Base-by-base conservation (phyloP, 106 monocot species). In the Dioscorea alata region DNA sequence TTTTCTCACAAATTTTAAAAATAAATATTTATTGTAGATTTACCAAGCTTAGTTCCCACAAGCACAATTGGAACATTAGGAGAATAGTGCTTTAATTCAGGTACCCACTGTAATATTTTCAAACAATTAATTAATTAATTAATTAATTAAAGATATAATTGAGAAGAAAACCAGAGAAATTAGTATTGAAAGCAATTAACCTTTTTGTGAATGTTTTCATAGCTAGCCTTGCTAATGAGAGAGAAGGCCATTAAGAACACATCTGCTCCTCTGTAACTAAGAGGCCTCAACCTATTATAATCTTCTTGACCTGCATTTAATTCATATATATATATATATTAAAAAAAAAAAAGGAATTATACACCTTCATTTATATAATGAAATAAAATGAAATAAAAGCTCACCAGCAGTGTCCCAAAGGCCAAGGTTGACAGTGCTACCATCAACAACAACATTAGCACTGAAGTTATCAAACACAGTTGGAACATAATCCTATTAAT, bases 191-290 rank as follows among this genome's bases (percentile, higher is more conserved):
- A 14, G 0, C 4, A 50, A 28, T 6, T 28, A 58, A 90, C 90
- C 86, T 90, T 90, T 65, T 86, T 90, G 78, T 72, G 71, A 15
- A 90, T 83, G 34, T 90, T 90, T 61, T 90, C 88, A 66, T 85
- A 92, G 80, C 92, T 88, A 8, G 92, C 83, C 67, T 67, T 78
- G 63, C 88, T 92, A 18, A 88, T 76, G 4, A 92, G 85, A 15
- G 92, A 92, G 66, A 92, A 92, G 22, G 92, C 88, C 58, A 92
- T 33, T 57, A 92, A 60, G 65, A 92, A 92, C 48, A 92, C 85
- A 79, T 92, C 92, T n/a, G 94, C 90, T 19, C 94, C 94, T 76
- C 94, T 82, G 62, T 94, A 94, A 68, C 94, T 94, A 0, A 92
- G 80, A 48, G 92, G 92, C 52, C 92, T 85, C 15, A 92, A 54